Evolutionary conservation across 2,329 filamentous ascomycete species (phyloP), one percentile per base, ranked within the genome.

Genomic region (Nigrograna mackinnonii): DNA sequence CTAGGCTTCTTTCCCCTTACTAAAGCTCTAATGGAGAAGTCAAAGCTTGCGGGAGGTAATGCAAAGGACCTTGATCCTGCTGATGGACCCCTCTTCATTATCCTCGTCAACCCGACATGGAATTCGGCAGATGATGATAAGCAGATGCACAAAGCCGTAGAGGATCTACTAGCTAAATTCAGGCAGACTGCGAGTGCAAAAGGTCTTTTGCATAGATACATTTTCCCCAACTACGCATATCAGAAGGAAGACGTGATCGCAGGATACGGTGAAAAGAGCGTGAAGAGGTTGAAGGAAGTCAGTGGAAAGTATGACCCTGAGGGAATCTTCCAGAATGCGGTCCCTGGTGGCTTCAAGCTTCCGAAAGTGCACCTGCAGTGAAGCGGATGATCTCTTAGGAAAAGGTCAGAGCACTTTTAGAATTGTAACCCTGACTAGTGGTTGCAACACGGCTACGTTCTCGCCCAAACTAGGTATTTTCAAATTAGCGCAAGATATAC

Each of bases 211-310:
- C 46, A 47, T 9, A 48, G 52, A 14, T 77, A 63, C 42, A 48
- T 74, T 18, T 77, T 76, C 49, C 71, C 76, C 67, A 78, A 77
- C 51, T 76, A 77, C 44, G 74, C 74, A 5, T 64, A 63, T 39
- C 60, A 64, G 54, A 70, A 60, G 41, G 71, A 78, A 50, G 64
- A 70, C 46, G 65, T 71, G 1, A 52, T 77, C 26, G 43, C 55
- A 4, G 66, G 68, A 21, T 78, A 77, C 44, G 73, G 74, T 1
- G 34, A 44, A n/a, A 53, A 44, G 6, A 76, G 70, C 36, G 49
- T 62, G 26, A 39, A 52, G 20, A 61, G 50, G 22, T 41, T 76
- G 51, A 56, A 58, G 42, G 44, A 48, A 2, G 52, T 74, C 11
- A 62, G 65, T 6, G 46, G 41, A n/a, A 65, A 58, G 41, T 75